Conservation (phyloP, 768 basidiomycete genomes). For the Serendipita sp. region DNA sequence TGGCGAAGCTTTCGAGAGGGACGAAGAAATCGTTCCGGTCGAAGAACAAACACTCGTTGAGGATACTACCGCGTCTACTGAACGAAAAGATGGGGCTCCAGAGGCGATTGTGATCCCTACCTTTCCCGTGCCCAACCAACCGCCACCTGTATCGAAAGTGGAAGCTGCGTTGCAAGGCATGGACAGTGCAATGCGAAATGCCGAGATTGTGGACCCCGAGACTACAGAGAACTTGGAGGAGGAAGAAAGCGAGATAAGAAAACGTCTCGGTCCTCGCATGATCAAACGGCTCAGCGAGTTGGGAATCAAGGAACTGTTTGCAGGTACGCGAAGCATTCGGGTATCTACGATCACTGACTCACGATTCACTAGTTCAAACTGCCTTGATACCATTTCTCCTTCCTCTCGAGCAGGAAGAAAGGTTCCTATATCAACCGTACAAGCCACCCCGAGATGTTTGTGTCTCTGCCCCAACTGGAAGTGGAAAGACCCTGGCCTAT, state of each 20-base stretch:
- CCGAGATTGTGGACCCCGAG: conserved; percentile 49
- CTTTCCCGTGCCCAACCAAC: conserved; percentile 53
- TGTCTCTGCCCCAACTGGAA: conserved; percentile 93
- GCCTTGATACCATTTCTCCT: conserved; percentile 71
- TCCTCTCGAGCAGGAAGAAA: conserved; percentile 23
- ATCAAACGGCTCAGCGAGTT: conserved; percentile 50
- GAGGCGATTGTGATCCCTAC: conserved; percentile 29
- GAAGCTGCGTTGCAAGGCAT: conserved; percentile 65
- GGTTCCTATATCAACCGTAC: conserved; percentile 48
- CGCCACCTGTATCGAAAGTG: conserved; percentile 52
- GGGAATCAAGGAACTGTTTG: conserved; percentile 77
- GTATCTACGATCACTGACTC: background rate
- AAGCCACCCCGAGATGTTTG: conserved; percentile 64
- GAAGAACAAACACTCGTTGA: background rate
- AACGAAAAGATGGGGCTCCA: background rate
- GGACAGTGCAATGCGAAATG: conserved; percentile 53
- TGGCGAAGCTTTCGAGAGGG: background rate
- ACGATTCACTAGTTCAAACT: conserved; percentile 56
- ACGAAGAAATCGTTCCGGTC: background rate
- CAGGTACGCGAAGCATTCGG: conserved; percentile 36
- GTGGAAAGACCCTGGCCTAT: conserved; percentile 96
- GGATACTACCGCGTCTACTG: background rate
- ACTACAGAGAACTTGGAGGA: conserved; percentile 29
- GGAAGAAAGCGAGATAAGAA: conserved; percentile 22
- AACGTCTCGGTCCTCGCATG: conserved; percentile 42